Conservation (phyloP, 2,329 filamentous ascomycete species). For the Penicillium sp. region DNA sequence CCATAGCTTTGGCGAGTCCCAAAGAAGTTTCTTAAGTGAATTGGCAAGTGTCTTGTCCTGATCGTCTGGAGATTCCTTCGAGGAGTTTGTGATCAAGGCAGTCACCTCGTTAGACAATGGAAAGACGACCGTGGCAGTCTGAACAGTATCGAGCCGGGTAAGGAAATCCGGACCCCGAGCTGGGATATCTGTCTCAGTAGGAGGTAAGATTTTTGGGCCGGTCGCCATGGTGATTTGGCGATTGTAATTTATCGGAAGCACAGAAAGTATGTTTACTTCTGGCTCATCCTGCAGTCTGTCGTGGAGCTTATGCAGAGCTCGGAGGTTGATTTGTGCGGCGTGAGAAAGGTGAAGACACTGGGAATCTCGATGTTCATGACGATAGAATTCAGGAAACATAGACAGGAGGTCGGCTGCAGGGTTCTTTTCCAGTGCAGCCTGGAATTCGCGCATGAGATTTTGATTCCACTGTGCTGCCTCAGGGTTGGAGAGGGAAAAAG, state of each 20-base stretch:
- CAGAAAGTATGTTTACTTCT: conserved; percentile 22
- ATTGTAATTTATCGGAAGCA: conserved; percentile 16
- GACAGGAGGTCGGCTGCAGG: conserved; percentile 25
- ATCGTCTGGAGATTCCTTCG: conserved; percentile 1
- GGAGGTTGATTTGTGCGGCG: conserved; percentile 19
- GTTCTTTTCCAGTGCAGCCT: conserved; percentile 19
- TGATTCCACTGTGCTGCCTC: conserved; percentile 1
- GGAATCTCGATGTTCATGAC: conserved; percentile 13
- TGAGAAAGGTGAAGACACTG: neutral
- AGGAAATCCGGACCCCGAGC: conserved; percentile 19
- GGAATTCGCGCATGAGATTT: conserved; percentile 12
- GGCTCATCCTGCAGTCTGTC: conserved; percentile 14
- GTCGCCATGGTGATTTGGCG: conserved; percentile 16
- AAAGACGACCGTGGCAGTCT: conserved; percentile 22
- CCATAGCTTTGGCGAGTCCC: conserved; percentile 24
- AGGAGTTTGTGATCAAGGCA: too few relatives aligned
- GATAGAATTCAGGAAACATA: conserved; percentile 21
- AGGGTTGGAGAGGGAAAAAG: neutral
- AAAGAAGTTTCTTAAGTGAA: conserved; percentile 23
- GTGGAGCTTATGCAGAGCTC: conserved; percentile 15
- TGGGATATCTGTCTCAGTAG: conserved; percentile 1
- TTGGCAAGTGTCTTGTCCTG: conserved; percentile 11
- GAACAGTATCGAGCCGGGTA: conserved; percentile 19
- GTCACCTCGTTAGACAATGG: too few relatives aligned
- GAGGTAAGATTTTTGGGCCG: conserved; percentile 2